Conservation (phyloP, 2,329 filamentous ascomycete genomes). For the Coniochaeta sp. region DNA sequence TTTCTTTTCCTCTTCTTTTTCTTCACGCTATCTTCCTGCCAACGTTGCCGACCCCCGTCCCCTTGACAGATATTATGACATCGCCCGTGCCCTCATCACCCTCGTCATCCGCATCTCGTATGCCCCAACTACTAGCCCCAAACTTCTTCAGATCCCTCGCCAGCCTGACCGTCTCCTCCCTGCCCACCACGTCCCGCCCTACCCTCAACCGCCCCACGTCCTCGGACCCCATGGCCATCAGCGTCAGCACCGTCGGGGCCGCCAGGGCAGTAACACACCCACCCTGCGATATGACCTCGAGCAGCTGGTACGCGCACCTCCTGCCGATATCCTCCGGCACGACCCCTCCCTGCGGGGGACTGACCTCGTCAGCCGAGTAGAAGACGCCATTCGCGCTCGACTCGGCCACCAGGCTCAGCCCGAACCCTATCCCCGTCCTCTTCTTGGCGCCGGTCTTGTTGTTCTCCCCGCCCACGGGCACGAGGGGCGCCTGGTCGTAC, state of each 20-base stretch:
- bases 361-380: constrained; percentile 78
- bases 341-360: constrained; percentile 69
- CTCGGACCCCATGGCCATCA: constrained; percentile 98
- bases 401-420: constrained; percentile 83
- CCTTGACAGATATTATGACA: constrained; percentile 84
- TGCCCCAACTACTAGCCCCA: constrained; percentile 83
- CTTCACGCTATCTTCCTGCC: constrained; percentile 72
- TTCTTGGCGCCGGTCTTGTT: constrained; percentile 49
- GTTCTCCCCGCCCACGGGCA: constrained; percentile 33
- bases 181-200: constrained; percentile 73
- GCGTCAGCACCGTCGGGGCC: constrained; percentile 65
- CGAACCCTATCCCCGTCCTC: constrained; percentile 82
- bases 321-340: constrained; percentile 87
- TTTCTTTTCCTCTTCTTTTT: too few relatives aligned
- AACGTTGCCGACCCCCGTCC: constrained; percentile 88
- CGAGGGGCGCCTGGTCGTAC: constrained; percentile 60
- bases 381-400: constrained; percentile 73
- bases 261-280: constrained; percentile 73
- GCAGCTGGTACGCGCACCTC: constrained; percentile 78
- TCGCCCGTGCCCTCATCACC: constrained; percentile 56
- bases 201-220: constrained; percentile 84
- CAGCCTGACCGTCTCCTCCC: constrained; percentile 70
- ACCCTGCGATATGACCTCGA: constrained; percentile 75
- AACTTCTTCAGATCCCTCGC: constrained; percentile 84
- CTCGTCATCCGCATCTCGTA: constrained; percentile 64